Evolutionary conservation across 371 early-diverging fungal species (phyloP), one percentile per base, ranked within the genome.

Genomic region (Apophysomyces variabilis): DNA sequence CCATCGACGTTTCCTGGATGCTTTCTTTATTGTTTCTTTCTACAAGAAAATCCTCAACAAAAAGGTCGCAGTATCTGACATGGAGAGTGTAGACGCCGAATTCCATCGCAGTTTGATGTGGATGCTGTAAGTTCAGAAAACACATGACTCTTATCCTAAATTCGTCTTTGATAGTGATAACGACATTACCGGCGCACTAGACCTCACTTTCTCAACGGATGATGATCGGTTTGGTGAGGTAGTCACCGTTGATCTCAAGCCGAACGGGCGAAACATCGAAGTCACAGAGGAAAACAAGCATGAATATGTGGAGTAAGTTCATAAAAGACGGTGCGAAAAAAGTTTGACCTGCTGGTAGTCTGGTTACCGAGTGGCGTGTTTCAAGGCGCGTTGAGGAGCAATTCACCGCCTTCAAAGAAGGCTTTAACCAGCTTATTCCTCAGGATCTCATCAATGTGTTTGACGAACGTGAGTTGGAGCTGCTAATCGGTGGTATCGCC

Each of bases 381-480:
- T 78, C 80, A 57, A 88, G 87, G 54, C 91, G 96, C 18, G 93
- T 99, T 21, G 92, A 95, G 67, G 96, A 95, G 73, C 99, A 99
- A 78, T 92, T 96, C 73, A 87, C 90, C 64, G 95, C 96, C 6
- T 96, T 99, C 79, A 85, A 88, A 64, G 90, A 93, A 68, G 99
- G 99, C 0, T 96, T 99, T 83, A 91, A 95, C 75, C 96, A 99
- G 75, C 78, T 99, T 38, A 92, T 99, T 61, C 98, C 98, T 36
- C 88, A 89, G 67, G 96, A 97, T 36, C 82, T 97, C 35, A 88
- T 99, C 62, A 86, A 87, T 60, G 97, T 99, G 36, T 99, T 99
- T 85, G 96, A 98, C 77, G 99, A 98, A 75, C 93, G 95, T 66
- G 99, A 99, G 80, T 79, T 99, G 61, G 99, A 99, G 85, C 85